Base-by-base conservation (phyloP, 2,329 filamentous ascomycete genomes). In the Hymenotorrendiella dingleyae region DNA sequence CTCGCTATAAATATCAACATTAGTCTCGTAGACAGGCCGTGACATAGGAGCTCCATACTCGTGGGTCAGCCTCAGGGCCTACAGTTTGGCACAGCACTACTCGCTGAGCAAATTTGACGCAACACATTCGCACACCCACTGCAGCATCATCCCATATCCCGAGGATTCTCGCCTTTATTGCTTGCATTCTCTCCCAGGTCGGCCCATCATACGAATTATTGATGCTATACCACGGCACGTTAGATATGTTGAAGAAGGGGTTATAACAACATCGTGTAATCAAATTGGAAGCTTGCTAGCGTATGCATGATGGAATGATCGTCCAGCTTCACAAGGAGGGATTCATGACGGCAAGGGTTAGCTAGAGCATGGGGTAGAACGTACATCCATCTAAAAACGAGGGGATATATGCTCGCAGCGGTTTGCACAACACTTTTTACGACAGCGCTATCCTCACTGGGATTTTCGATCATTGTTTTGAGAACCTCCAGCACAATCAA, bases 71-170 rank as follows among this genome's bases (percentile, higher is more conserved):
- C 54, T 86, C 85, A 45, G 83, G 69, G 35, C 87, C 87, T n/a
- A 83, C 81, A 9, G 88, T 96, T 65, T 98, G 91, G 14, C 89
- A 86, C 53, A 96, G 77, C 33, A 98, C 85, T 33, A 97, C 87
- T 50, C 87, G 82, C 68, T 98, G 91, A 27, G 88, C 84, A 64
- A 98, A 98, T 66, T 98, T 98, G 73, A 97, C 84, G 69, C 93
- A 97, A 71, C 89, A 94, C 63, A 97, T 83, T 56, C 83, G 83
- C 50, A 97, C 78, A 3, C 87, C 84, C 10, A 83, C 74, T 11
- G 78, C 69, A 14, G 86, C 82, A 32, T 72, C 76, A 55, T 96
- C 91, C 91, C 94, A 96, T 58, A 93, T 80, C 46, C 79, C 80
- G 47, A 98, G 66, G 54, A 98, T 93, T 56, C 82, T 85, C 42